Percentiles rank a stretch among this genome's conserved stretches.
Evolutionary conservation across 192 early-diverging fungal species (phyloP).

Genomic region (Radiomyces spectabilis): DNA sequence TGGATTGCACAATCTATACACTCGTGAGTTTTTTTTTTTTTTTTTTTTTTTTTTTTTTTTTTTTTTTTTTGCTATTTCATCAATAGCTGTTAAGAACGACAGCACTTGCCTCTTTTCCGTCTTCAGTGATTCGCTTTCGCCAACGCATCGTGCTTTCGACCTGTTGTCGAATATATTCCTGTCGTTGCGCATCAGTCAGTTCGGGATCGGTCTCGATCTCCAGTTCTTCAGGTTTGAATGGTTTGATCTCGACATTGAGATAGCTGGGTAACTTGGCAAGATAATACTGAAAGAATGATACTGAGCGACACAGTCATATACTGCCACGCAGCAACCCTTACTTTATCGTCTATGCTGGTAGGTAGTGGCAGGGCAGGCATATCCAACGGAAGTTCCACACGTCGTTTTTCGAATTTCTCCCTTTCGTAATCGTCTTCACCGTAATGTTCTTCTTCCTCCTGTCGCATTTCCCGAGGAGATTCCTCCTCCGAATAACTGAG

Average conservation of each 20-base stretch:
- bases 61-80: too few relatives aligned
- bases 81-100: not conserved
- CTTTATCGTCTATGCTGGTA: constrained; percentile 15
- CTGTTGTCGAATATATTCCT: constrained; percentile 34
- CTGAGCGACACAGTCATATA: too few relatives aligned
- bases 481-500: too few relatives aligned
- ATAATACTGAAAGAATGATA: constrained; percentile 25
- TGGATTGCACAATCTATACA: constrained; percentile 54
- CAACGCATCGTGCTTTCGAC: constrained; percentile 75
- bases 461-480: not conserved
- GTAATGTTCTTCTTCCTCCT: not conserved
- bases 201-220: constrained; percentile 30
- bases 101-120: constrained; percentile 19
- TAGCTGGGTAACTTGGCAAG: constrained; percentile 58
- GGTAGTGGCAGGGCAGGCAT: constrained; percentile 23
- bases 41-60: too few relatives aligned
- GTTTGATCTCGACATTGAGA: constrained; percentile 53
- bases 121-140: constrained; percentile 42
- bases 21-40: not conserved
- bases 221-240: constrained; percentile 55
- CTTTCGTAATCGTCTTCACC: constrained; percentile 19
- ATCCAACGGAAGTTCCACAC: constrained; percentile 11
- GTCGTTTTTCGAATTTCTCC: constrained; percentile 1
- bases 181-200: constrained; percentile 30
- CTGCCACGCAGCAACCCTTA: too few relatives aligned